Evolutionary conservation across 441 rosid genomes (phyloP), one percentile per base, ranked within the genome.

Genomic region (Dalechampia spathulata): DNA sequence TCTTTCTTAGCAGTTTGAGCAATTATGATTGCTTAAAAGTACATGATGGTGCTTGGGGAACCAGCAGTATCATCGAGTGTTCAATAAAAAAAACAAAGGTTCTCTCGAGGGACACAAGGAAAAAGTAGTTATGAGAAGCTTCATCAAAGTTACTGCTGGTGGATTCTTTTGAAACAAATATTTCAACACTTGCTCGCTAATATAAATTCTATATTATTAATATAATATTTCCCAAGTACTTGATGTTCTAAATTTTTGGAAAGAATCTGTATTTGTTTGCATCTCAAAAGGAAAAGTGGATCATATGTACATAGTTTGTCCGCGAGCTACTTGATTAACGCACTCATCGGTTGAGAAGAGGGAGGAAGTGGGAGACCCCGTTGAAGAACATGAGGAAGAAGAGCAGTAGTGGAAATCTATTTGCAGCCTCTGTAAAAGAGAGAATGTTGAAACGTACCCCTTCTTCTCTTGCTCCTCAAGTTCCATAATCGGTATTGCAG

Each of bases 351-450:
- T 41, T 7, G 70, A 39, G 49, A 52, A 65, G 1, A 2, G 17
- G 21, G 56, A 48, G 37, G 61, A 60, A 26, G 45, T 20, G 12
- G 44, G 60, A 53, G 72, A 68, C 19, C 54, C 30, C 13, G 39
- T 7, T 2, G 74, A 63, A 7, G 57, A 51, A 22, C 55, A 58
- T 9, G 63, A 40, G 2, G 60, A 51, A 55, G 49, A 59, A 11
- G 63, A 59, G 60, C 73, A 58, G 34, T 72, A 76, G 60, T 84
- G 81, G 49, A 86, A 80, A 70, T 86, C 95, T 23, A 86, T 77
- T 68, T 82, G 95, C 66, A 86, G 68, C 63, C 78, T 69, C 64
- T 54, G 70, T 46, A 75, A 70, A 55, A 66, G 83, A 30, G 70
- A 65, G n/a, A 49, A 21, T 2, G 64, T 52, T 13, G 76, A 73